These are phyloP conservation scores for Lanzia echinophila DNA, from an alignment of 2,329 filamentous ascomycete species.

Conservation along the genomic window DNA sequence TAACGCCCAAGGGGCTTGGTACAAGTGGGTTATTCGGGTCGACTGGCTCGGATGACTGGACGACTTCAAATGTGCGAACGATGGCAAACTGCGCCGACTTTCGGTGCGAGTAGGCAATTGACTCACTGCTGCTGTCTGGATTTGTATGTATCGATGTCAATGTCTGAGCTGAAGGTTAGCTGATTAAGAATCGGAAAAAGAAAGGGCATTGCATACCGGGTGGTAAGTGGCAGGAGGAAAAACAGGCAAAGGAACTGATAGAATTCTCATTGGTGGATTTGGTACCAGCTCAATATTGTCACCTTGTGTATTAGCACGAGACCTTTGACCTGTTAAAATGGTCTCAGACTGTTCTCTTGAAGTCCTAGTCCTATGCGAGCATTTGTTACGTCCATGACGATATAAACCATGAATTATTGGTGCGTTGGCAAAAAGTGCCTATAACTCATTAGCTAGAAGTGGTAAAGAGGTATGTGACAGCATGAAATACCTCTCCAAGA, in stretches of 20 bases:
- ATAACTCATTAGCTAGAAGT: neutral
- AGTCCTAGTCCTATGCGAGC: neutral
- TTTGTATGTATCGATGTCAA: neutral
- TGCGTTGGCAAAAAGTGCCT: constrained; percentile 22
- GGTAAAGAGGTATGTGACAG: neutral
- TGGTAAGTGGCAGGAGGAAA: neutral
- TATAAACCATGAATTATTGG: constrained; percentile 21
- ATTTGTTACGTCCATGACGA: constrained; percentile 10
- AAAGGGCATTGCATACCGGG: neutral
- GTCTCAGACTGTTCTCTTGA: neutral
- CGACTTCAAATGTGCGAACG: neutral
- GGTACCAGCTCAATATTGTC: neutral
- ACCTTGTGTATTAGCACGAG: neutral
- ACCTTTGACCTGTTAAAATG: neutral
- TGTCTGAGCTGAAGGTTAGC: neutral
- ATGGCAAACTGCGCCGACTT: neutral
- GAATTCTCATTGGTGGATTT: neutral
- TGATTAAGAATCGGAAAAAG: neutral
- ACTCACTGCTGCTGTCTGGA: neutral
- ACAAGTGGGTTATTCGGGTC: neutral
- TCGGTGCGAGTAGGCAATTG: neutral
- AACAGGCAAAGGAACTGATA: neutral
- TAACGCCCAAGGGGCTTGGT: neutral
- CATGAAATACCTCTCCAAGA: constrained; percentile 15
- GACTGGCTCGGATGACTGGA: neutral